Base-by-base conservation (phyloP, 2,329 filamentous ascomycete species). In the Tolypocladium ovalisporum region DNA sequence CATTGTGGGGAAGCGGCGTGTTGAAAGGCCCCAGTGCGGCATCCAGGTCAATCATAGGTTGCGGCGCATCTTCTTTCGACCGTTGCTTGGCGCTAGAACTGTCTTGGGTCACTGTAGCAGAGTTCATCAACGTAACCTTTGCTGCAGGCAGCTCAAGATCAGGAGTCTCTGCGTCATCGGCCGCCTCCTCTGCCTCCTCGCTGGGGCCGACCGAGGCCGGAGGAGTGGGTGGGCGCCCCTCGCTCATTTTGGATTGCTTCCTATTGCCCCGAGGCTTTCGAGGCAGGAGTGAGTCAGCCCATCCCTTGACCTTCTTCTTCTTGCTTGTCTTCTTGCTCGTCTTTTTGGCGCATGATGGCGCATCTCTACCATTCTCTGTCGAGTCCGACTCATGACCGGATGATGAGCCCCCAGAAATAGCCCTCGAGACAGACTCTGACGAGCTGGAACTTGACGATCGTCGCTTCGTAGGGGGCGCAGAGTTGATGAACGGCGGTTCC, bases 1-100 rank as follows among this genome's bases (percentile, higher is more conserved):
- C 75, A 58, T 85, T 85, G 13, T 78, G 77, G 36, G 76, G 76
- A 2, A 85, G 75, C 32, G 89, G 88, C 0, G 91, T 96, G 65
- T 95, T 94, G 71, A 96, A 96, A 0, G 93, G 91, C 1, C 91
- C 92, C 1, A 97, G 79, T 32, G 93, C 94, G 22, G 92, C 93
- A 73, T 99, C 94, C 47, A 99, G 76, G 70, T 99, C 94, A 61
- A 99, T 95, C 70, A 97, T 87, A 9, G 89, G 86, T 66, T 85
- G 89, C 55, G 86, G 80, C 3, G 82, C 70, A 59, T 95, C 89
- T 52, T 86, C 83, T 10, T 83, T 78, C 4, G 62, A 58, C 22
- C 65, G 74, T 73, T 19, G 74, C 73, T 19, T 67, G 57, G 36
- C 65, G 58, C 39, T 68, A 61, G 39, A 19, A 39, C 19, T 27